phyloP scores from a whole-genome alignment of 2,329 filamentous ascomycete species.

The Stachybotrys echinatus region DNA sequence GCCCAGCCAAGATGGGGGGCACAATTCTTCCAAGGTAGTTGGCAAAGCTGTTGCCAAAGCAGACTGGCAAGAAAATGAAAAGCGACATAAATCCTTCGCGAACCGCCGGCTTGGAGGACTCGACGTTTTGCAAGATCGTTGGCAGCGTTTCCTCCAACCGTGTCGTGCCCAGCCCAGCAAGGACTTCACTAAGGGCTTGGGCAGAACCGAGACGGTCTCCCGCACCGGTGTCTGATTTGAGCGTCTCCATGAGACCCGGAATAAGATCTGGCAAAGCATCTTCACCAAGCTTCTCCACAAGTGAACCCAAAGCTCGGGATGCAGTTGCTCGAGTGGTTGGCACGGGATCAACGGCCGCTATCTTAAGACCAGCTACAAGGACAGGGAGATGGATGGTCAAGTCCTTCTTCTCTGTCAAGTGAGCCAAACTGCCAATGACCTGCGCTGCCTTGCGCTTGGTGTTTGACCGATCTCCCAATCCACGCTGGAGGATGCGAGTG shows the following conservation, averaged over 20 bases:
- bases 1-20: slow-evolving; percentile 85
- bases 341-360: slow-evolving; percentile 90
- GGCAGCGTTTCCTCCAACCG: slow-evolving; percentile 93
- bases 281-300: slow-evolving; percentile 97
- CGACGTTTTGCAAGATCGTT: slow-evolving; percentile 92
- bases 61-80: slow-evolving; percentile 98
- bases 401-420: slow-evolving; percentile 94
- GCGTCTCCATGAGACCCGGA: slow-evolving; percentile 92
- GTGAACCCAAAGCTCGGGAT: slow-evolving; percentile 88
- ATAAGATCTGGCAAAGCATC: slow-evolving; percentile 96
- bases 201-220: slow-evolving; percentile 94
- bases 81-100: slow-evolving; percentile 99
- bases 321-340: slow-evolving; percentile 94
- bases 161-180: slow-evolving; percentile 87
- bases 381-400: slow-evolving; percentile 87
- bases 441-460: slow-evolving; percentile 96
- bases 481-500: slow-evolving; percentile 90
- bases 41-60: slow-evolving; percentile 97
- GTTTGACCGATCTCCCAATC: slow-evolving; percentile 81
- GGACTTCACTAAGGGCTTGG: slow-evolving; percentile 91
- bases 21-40: slow-evolving; percentile 95
- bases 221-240: slow-evolving; percentile 95
- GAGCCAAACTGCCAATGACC: slow-evolving; percentile 95
- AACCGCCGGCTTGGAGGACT: slow-evolving; percentile 82
- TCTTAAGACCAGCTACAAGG: slow-evolving; percentile 81